Base-by-base conservation (phyloP, 371 early-diverging fungal species). In the Mortierella sp. region DNA sequence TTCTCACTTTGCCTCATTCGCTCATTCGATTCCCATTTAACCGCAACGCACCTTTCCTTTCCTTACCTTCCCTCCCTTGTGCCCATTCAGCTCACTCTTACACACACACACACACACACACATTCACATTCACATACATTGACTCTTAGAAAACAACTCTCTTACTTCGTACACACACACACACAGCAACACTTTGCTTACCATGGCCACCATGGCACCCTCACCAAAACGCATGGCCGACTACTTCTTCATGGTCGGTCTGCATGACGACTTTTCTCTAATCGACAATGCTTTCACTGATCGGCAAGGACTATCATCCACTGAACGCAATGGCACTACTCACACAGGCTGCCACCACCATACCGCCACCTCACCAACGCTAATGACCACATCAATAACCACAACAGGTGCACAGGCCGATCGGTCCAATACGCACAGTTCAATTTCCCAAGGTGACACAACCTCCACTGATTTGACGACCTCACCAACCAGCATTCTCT, bases 231-330 rank as follows among this genome's bases (percentile, higher is more conserved):
- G 86, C 65, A 80, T 84, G 38, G 84, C 80, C 74, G 81, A 84
- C 50, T 84, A 84, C 75, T 84, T 84, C 74, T 84, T 85, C 76
- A 85, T 85, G 77, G 86, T 85, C 14, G 80, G 86, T 19, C 55
- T 85, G 65, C 31, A 45, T 13, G 80, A 85, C 50, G 76, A 85
- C 74, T 79, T 54, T 60, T 19, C 45, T 11, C 71, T 84, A 3
- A 28, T 38, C 57, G 47, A 54, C 28, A 55, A 63, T 19, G 52
- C 68, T 21, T 42, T 68, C 38, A 10, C 24, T 68, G 68, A 68
- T 68, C 68, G 38, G 21, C 68, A 24, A 68, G 68, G 68, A 9
- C 34, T 38, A 21, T 68, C 24, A 19, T 11, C 68, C 3, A 38
- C 42, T 42, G 44, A 34, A 42, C 42, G 21, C 38, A 42, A 42